These are phyloP conservation scores for Penicillium sp. DNA, from an alignment of 2,329 filamentous ascomycete genomes.

Conservation along the genomic window DNA sequence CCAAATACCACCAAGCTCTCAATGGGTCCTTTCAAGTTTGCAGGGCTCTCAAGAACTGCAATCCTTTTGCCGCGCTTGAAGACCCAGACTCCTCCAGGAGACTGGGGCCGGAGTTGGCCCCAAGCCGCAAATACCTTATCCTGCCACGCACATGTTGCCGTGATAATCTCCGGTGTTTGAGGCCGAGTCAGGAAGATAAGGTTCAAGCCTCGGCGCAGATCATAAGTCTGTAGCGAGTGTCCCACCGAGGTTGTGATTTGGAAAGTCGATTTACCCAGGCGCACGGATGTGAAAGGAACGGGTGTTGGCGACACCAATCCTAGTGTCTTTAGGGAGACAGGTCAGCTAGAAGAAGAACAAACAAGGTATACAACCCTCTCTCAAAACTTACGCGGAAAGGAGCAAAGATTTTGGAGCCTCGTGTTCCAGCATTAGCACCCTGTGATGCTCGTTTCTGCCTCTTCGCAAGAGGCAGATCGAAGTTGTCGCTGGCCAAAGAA, in stretches of 20 bases:
- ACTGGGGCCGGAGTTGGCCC: slow-evolving; percentile 57
- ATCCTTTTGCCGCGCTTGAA: slow-evolving; percentile 88
- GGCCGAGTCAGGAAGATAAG: slow-evolving; percentile 91
- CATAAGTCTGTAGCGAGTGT: slow-evolving; percentile 89
- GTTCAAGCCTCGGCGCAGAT: slow-evolving; percentile 83
- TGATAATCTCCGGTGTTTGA: slow-evolving; percentile 81
- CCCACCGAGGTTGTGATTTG: slow-evolving; percentile 96
- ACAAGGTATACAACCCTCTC: not conserved
- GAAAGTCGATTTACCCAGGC: slow-evolving; percentile 90
- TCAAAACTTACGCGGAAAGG: slow-evolving; percentile 75
- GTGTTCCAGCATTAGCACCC: slow-evolving; percentile 44
- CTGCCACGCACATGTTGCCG: slow-evolving; percentile 83
- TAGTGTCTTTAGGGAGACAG: slow-evolving; percentile 65
- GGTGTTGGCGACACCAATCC: slow-evolving; percentile 87
- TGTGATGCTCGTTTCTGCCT: slow-evolving; percentile 63
- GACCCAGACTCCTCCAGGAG: slow-evolving; percentile 71
- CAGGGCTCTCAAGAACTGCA: slow-evolving; percentile 68
- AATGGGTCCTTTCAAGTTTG: slow-evolving; percentile 65
- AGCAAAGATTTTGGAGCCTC: slow-evolving; percentile 79
- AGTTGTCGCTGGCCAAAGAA: slow-evolving; percentile 50
- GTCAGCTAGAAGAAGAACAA: slow-evolving; percentile 11
- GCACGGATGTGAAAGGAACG: slow-evolving; percentile 85
- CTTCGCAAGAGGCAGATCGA: slow-evolving; percentile 67
- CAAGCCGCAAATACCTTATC: slow-evolving; percentile 86
- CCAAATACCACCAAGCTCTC: slow-evolving; percentile 79